Evolutionary conservation across 2,329 filamentous ascomycete genomes (phyloP).

Genomic region (Fusarium guadeloupense): DNA sequence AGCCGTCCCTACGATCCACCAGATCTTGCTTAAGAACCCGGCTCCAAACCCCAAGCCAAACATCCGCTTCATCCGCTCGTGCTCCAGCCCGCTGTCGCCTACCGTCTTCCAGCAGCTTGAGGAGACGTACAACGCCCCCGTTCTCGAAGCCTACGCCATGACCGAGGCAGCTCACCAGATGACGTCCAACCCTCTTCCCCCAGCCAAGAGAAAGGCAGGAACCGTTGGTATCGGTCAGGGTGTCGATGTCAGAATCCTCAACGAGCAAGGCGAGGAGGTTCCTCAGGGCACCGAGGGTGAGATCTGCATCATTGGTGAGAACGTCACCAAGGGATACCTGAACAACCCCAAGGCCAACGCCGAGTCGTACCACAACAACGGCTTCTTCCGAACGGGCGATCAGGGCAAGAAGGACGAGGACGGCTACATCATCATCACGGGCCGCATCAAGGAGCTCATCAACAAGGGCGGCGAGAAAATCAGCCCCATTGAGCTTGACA

Average conservation of each 20-base stretch:
- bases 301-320: conserved; percentile 83
- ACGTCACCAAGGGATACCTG: conserved; percentile 85
- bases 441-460: conserved; percentile 93
- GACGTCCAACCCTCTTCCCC: conserved; percentile 78
- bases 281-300: conserved; percentile 77
- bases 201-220: conserved; percentile 78
- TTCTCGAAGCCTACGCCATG: conserved; percentile 92
- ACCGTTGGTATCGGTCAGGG: conserved; percentile 86
- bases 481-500: conserved; percentile 87
- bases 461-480: conserved; percentile 93
- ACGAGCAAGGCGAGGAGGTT: conserved; percentile 73
- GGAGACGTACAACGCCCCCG: conserved; percentile 77
- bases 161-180: conserved; percentile 89
- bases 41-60: conserved; percentile 72
- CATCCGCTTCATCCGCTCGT: conserved; percentile 89
- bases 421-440: conserved; percentile 86
- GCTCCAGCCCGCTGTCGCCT: conserved; percentile 83
- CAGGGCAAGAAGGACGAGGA: conserved; percentile 83
- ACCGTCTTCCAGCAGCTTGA: conserved; percentile 85
- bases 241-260: conserved; percentile 81
- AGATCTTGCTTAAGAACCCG: conserved; percentile 82
- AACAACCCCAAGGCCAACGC: conserved; percentile 83
- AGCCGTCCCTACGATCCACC: conserved; percentile 91
- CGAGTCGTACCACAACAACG: conserved; percentile 75
- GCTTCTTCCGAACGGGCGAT: conserved; percentile 89